phyloP scores from a whole-genome alignment of 2,329 filamentous ascomycete genomes.

The Apiospora kogelbergensis region DNA sequence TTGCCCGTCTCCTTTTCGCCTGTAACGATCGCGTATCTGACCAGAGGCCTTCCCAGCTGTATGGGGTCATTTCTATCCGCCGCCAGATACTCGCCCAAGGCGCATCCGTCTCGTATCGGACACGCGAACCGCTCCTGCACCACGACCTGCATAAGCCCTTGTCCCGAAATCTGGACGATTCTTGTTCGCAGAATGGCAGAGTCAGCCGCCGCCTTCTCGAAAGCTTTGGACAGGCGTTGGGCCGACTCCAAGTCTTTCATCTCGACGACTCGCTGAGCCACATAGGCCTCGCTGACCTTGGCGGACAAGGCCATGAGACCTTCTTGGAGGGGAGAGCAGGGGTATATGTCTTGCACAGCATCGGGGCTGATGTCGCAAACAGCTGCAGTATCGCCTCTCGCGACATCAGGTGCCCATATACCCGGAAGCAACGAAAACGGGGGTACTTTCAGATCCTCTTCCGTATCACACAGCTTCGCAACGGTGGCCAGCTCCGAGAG shows the following conservation, averaged over 20 bases:
- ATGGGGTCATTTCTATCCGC: slow-evolving; percentile 40
- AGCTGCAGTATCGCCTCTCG: slow-evolving; percentile 37
- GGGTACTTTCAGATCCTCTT: slow-evolving; percentile 25
- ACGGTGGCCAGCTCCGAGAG: slow-evolving; percentile 44
- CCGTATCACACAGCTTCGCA: slow-evolving; percentile 26
- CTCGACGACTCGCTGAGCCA: slow-evolving; percentile 49
- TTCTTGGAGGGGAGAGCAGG: slow-evolving; percentile 55
- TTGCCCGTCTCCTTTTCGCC: slow-evolving; percentile 28
- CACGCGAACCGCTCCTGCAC: slow-evolving; percentile 37
- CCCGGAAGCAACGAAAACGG: slow-evolving; percentile 41
- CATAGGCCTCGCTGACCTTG: slow-evolving; percentile 51
- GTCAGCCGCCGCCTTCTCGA: slow-evolving; percentile 37
- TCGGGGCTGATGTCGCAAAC: slow-evolving; percentile 38
- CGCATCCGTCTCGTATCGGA: slow-evolving; percentile 32
- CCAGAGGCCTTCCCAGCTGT: slow-evolving; percentile 45
- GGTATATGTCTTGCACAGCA: slow-evolving; percentile 50
- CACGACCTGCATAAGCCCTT: slow-evolving; percentile 48
- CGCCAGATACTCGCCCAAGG: slow-evolving; percentile 40
- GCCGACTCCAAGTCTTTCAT: slow-evolving; percentile 37
- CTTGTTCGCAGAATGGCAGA: slow-evolving; percentile 48
- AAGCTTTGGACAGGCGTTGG: slow-evolving; percentile 41
- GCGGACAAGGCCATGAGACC: slow-evolving; percentile 53
- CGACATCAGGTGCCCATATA: slow-evolving; percentile 33
- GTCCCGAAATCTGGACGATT: slow-evolving; percentile 44
- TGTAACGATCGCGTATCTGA: slow-evolving; percentile 44